Base-by-base conservation (phyloP, 1,284 basidiomycete species). In the Rhodotorula mucilaginosa region DNA sequence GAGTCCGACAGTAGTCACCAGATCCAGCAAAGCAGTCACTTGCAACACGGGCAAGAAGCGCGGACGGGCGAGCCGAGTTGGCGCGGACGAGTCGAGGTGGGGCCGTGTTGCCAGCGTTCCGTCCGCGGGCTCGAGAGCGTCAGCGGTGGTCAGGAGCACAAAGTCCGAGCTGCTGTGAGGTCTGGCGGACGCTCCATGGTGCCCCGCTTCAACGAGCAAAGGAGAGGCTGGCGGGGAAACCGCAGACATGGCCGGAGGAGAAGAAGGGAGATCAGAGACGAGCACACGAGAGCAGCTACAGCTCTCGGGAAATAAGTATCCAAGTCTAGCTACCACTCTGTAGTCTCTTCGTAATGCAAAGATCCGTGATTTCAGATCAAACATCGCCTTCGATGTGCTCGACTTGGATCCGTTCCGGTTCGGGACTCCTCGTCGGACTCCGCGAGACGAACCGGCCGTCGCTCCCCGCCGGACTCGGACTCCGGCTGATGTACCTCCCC, bases 361-460 rank as follows among this genome's bases (percentile, higher is more conserved):
- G 6, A 13, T 8, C 19, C 6, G 18, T 51, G 18, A 21, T 23
- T 51, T 23, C 49, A 23, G 49, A 18, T 51, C 49, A 74, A 5
- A 76, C 72, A n/a, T 74, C 70, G 3, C 69, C 69, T 21, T 64
- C 72, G n/a, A 76, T 58, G 46, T 68, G 64, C 57, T 73, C 73
- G 8, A 68, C 71, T 56, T 76, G 65, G 57, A 71, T 48, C 58
- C 61, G 58, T 56, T 64, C 51, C 57, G 62, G 52, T 44, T 66
- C 64, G 4, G 74, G 74, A 58, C 76, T 78, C 58, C 73, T 58
- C 48, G 68, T 69, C 60, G 71, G 73, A 13, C 71, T 73, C 54
- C 71, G 64, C 34, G 65, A 68, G n/a, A 72, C 70, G 46, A 57
- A 76, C 64, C 75, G 65, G 23, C 62, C 70, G 16, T 65, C 67